Conservation (phyloP, 176 grass and related monocot genomes). For the Musa itinerans region DNA sequence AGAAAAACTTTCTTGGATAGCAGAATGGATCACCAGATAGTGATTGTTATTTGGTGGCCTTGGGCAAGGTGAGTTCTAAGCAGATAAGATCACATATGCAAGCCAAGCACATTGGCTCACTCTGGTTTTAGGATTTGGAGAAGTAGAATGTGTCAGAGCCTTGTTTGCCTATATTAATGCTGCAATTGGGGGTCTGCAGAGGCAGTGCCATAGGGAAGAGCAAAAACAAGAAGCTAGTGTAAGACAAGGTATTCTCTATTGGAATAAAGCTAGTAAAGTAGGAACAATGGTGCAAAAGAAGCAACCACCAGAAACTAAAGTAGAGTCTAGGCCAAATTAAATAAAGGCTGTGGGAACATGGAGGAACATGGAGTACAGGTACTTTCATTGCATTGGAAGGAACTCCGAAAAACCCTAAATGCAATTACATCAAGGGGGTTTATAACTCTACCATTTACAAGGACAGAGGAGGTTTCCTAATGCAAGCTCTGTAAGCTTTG, state of each 20-base stretch:
- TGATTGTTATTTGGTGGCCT: constrained; percentile 25
- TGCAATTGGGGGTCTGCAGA: neutral
- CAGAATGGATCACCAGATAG: constrained; percentile 36
- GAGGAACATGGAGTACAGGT: constrained; percentile 24
- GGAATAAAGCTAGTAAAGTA: constrained; percentile 10
- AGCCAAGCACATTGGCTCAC: neutral
- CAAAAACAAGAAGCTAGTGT: neutral
- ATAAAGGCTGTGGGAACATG: constrained; percentile 2
- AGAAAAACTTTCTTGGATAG: constrained; percentile 27
- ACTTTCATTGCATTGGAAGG: constrained; percentile 4
- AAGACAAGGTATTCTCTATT: constrained; percentile 15
- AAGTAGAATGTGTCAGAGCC: neutral
- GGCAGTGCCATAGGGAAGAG: neutral
- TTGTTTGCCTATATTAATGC: constrained; percentile 22
- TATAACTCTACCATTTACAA: neutral
- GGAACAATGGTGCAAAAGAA: constrained; percentile 6
- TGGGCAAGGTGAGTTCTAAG: constrained; percentile 1
- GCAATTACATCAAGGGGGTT: neutral
- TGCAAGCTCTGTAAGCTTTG: neutral
- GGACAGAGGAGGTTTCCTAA: neutral
- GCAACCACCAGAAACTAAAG: constrained; percentile 9
- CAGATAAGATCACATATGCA: constrained; percentile 4
- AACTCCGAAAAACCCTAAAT: neutral
- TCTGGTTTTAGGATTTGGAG: neutral
- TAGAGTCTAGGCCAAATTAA: neutral